Evolutionary conservation across 225 moss, liverwort and hornwort genomes (phyloP), one percentile per base, ranked within the genome.

Genomic region (Pleurozium schreberi): DNA sequence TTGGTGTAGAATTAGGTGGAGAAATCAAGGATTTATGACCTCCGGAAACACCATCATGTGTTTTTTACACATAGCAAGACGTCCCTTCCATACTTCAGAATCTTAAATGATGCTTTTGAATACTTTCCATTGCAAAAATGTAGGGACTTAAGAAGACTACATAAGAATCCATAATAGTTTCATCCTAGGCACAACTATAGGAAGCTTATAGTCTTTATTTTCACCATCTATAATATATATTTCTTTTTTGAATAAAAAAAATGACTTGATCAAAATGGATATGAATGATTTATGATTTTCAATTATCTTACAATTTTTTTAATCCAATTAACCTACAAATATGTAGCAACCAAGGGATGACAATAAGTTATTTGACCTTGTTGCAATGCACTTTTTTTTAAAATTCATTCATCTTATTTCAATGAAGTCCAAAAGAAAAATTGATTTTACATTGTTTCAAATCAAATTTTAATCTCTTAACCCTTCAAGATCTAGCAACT

Each of bases 261-360:
- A 22, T 21, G 2, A 67, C 12, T n/a, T n/a, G 4, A 67, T 22
- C n/a, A 22, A 67, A 12, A 67, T 38, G n/a, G 21, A 67, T n/a
- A 7, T n/a, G 12, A 68, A 22, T 68, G 5, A 38, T 68, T 22
- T 22, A 68, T 12, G 2, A 68, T 68, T 68, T 68, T 21, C 4
- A 22, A 68, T n/a, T 68, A 1, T 68, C 0, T 22, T n/a, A n/a
- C 11, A 62, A 14, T 5, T 3, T 20, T 17, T 17, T 9, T 18
- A 30, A 63, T 63, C 21, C 18, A 34, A 34, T 67, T 2, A 67
- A 6, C 23, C 13, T 23, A 40, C 4, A 69, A 4, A 12, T 23
- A 3, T 40, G 3, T 11, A 68, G 11, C 22, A 22, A 68, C 12
- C 10, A 22, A n/a, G 1, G 6, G 7, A 12, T 1, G 1, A n/a